Conservation (phyloP, 2,329 filamentous ascomycete genomes). For the Neophaeococcomyces mojaviensis region DNA sequence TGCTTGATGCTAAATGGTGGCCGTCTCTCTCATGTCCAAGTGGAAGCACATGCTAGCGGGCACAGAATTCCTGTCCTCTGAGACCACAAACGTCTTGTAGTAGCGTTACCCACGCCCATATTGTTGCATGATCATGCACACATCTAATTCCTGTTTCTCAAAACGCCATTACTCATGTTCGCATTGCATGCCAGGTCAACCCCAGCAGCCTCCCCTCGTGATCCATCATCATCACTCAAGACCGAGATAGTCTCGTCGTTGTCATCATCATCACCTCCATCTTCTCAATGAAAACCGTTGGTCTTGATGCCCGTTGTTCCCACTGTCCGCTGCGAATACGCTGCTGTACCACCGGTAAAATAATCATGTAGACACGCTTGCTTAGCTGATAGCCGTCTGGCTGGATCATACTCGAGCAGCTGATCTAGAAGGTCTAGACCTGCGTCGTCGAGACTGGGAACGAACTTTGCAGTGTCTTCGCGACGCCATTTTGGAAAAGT, state of each 20-base stretch:
- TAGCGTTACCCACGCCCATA: too few relatives aligned
- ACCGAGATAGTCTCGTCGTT: not conserved
- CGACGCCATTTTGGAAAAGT: slow-evolving; percentile 88
- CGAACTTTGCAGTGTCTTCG: slow-evolving; percentile 58
- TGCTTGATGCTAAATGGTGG: too few relatives aligned
- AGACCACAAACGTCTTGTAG: too few relatives aligned
- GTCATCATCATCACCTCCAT: not conserved
- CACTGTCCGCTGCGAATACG: slow-evolving; percentile 38
- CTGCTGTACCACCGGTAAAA: slow-evolving; percentile 52
- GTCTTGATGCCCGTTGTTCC: slow-evolving; percentile 20
- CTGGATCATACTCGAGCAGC: slow-evolving; percentile 81
- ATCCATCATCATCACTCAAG: too few relatives aligned
- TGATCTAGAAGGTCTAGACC: slow-evolving; percentile 47
- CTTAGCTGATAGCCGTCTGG: slow-evolving; percentile 80
- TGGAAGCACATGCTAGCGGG: too few relatives aligned
- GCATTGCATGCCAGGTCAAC: too few relatives aligned
- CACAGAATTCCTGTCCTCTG: too few relatives aligned
- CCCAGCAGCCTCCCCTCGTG: too few relatives aligned
- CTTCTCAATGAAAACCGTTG: slow-evolving; percentile 33
- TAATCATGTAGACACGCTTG: slow-evolving; percentile 78
- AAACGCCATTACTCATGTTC: too few relatives aligned
- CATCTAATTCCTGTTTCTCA: too few relatives aligned
- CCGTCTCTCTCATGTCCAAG: too few relatives aligned
- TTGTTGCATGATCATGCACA: too few relatives aligned
- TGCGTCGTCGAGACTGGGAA: slow-evolving; percentile 63